These are phyloP conservation scores for Neofusicoccum laricinum DNA, from an alignment of 2,329 filamentous ascomycete species.

Conservation along the genomic window DNA sequence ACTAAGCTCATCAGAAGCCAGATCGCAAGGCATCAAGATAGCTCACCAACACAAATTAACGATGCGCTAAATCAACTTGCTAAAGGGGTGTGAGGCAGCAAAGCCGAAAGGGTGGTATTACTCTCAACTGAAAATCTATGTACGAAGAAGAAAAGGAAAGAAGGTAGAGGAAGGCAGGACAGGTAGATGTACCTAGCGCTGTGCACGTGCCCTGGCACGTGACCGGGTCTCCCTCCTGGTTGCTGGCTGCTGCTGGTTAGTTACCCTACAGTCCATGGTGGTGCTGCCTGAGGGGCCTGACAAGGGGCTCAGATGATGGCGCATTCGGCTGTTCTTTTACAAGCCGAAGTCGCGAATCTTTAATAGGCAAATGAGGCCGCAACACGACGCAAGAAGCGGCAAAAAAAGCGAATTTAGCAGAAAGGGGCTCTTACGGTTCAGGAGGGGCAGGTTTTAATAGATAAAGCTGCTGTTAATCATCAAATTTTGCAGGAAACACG, in stretches of 20 bases:
- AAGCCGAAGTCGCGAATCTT: background rate
- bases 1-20: background rate
- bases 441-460: background rate
- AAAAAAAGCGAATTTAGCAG: slow-evolving; percentile 6
- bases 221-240: too few relatives aligned
- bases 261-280: too few relatives aligned
- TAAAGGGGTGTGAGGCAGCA: too few relatives aligned
- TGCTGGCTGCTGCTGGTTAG: too few relatives aligned
- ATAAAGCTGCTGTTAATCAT: background rate
- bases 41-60: slow-evolving; percentile 9
- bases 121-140: too few relatives aligned
- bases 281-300: too few relatives aligned
- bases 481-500: background rate
- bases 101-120: too few relatives aligned
- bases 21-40: background rate
- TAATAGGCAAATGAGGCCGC: slow-evolving; percentile 8
- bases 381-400: slow-evolving; percentile 11
- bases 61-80: background rate
- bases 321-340: background rate
- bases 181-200: too few relatives aligned
- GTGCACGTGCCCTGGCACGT: too few relatives aligned
- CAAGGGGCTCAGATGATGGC: background rate
- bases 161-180: too few relatives aligned
- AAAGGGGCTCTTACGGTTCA: background rate
- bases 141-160: too few relatives aligned